Evolutionary conservation across 495 filamentous ascomycete species (phyloP), one percentile per base, ranked within the genome.

Genomic region (Penicillium coffeae): DNA sequence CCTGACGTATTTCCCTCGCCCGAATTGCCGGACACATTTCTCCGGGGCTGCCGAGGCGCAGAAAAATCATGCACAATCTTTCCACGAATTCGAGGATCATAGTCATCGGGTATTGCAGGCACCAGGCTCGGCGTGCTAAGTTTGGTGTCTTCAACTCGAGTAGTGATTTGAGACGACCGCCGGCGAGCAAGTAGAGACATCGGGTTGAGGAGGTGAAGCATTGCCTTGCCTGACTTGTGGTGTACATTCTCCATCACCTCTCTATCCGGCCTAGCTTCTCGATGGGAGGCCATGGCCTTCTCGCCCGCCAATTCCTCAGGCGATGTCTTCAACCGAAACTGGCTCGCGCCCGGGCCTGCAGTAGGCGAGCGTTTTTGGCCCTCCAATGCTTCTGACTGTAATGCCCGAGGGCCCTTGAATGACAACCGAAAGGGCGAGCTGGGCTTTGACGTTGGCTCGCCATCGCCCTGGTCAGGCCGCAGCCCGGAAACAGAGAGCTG

Each of bases 21-120:
- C 39, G 49, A 72, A 47, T 63, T 67, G 47, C 55, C 69, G 10
- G 75, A 78, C 21, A 79, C 50, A 47, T 77, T 72, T 38, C 80
- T 72, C 41, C 77, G 80, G n/a, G 80, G 76, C 10, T 4, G 5
- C 30, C 89, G 74, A 8, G 90, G 90, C 1, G 85, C 88, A 55
- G 87, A 92, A 53, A 96, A 96, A 63, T 96, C 90, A 66, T 96
- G 90, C 7, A 96, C 81, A 25, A 83, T 78, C 8, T 84, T 92
- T 21, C 90, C 90, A 35, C 81, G 79, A 55, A 96, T 96, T 35
- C 90, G 69, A 14, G 89, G 89, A 58, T 95, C 90, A 55, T 90
- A 92, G 48, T 86, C 78, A 47, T 84, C 84, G 8, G 81, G 81
- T 21, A 87, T 78, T 3, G 76, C 68, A 3, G 83, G 79, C n/a